Evolutionary conservation across 306 rosid species (phyloP).

Genomic region (Benincasa hispida): DNA sequence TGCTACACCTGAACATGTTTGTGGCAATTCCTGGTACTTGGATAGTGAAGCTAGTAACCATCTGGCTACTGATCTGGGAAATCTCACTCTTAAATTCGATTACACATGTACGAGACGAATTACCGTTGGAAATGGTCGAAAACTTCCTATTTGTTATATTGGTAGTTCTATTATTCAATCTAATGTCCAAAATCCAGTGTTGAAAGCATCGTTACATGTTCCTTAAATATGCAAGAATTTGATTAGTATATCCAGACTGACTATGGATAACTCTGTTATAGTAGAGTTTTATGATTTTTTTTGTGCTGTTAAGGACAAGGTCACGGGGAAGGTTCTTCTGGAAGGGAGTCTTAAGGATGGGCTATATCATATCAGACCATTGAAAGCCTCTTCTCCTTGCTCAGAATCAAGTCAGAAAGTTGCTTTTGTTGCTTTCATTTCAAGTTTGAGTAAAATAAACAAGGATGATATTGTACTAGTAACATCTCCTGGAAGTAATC

Average conservation of each 20-base stretch:
- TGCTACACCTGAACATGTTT: too few species aligned
- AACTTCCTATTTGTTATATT: too few species aligned
- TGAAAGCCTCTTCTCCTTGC: not conserved
- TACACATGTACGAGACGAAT: too few species aligned
- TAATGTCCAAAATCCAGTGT: rapidly evolving
- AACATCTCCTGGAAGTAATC: not conserved
- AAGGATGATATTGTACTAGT: not conserved
- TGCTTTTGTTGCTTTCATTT: not conserved
- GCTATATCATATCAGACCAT: not conserved
- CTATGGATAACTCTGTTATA: not conserved
- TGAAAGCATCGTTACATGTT: not conserved
- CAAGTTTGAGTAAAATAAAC: not conserved
- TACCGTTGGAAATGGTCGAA: too few species aligned
- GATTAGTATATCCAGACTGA: not conserved
- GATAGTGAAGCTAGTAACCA: too few species aligned
- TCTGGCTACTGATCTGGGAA: too few species aligned
- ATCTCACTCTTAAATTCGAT: too few species aligned
- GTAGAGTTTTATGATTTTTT: not conserved
- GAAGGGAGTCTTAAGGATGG: not conserved
- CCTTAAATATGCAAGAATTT: not conserved
- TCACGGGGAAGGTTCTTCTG: not conserved
- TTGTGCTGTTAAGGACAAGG: not conserved
- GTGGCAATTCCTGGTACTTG: too few species aligned
- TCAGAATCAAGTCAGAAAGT: not conserved
- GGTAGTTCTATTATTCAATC: not conserved